Evolutionary conservation across 2,329 filamentous ascomycete genomes (phyloP), one percentile per base, ranked within the genome.

Genomic region (Ophiostoma himal-ulmi): DNA sequence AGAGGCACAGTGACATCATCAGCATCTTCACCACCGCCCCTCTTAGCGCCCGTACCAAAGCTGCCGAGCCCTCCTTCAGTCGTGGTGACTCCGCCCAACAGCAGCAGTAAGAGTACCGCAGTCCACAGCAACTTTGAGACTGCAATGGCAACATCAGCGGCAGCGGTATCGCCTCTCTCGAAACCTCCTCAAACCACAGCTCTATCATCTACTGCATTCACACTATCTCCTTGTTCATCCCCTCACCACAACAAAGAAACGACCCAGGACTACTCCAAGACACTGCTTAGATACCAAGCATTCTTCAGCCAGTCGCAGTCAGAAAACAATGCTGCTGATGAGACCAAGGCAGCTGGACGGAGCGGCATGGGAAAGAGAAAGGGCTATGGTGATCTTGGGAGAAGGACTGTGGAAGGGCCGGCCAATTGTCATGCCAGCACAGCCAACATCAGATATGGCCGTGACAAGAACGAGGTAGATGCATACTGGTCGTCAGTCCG

Each of bases 401-500:
- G 26, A 20, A 62, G 22, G 11, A 20, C 57, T 1, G n/a, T 11
- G 13, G 57, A 30, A 3, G 13, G 13, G 14, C 10, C 26, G 11
- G 22, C 26, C 57, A 26, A 62, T 13, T 20, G 57, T 14, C 54
- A 30, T 34, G 13, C 22, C 11, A 26, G 54, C 22, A 60, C 54
- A 7, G 54, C 11, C 13, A 60, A 17, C 22, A 60, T 1, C 22
- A 39, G 34, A 39, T 2, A n/a, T 13, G 11, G 13, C 22, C 20
- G 70, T 34, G 5, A 39, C 44, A 67, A 60, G 64, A 13, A 67
- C 3, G 20, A n/a, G 34, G 57, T 60, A 3, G 39, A 69, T 14
- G 54, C 65, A 1, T 73, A 64, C 62, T 73, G 72, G 72, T 34
- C 36, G 10, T 11, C 48, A 1, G 65, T 73, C 26, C 69, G 72